Percentiles rank a stretch among this genome's conserved stretches.
phyloP scores from a whole-genome alignment of 202 grass and related monocot species.

The Bolboschoenoplectus hybrid region DNA sequence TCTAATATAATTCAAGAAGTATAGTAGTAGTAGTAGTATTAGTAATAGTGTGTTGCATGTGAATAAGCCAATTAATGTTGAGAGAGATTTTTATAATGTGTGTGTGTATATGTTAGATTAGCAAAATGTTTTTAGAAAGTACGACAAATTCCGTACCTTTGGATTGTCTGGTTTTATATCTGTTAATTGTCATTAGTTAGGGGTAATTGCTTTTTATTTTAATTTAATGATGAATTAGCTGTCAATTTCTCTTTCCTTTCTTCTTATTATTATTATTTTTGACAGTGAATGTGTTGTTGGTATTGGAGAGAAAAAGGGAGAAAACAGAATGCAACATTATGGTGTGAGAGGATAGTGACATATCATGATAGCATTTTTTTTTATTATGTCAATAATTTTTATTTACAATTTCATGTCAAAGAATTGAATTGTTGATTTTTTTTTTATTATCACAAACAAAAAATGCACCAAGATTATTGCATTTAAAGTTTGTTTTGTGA shows the following conservation, averaged over 20 bases:
- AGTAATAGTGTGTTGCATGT: background rate
- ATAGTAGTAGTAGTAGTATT: too few species aligned
- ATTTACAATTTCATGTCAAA: too few species aligned
- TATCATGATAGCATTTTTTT: too few species aligned
- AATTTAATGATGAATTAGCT: background rate
- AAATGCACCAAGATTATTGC: too few species aligned
- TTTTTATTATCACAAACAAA: too few species aligned
- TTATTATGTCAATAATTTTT: too few species aligned
- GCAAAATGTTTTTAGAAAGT: background rate
- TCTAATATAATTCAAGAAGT: background rate
- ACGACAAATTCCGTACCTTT: background rate
- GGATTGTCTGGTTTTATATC: background rate
- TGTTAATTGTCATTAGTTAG: background rate
- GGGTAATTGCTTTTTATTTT: background rate
- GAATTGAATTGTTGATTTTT: too few species aligned
- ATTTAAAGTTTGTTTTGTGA: too few species aligned
- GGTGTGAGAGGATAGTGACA: background rate
- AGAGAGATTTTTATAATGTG: too few species aligned
- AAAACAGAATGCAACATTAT: background rate
- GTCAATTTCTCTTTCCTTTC: background rate
- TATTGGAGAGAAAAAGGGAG: background rate
- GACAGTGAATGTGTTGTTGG: background rate
- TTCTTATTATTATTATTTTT: too few species aligned
- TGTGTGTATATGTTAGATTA: background rate
- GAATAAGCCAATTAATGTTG: background rate